Conservation (phyloP, 1,139 yeast genomes). For the Blastobotrys raffinosifermentans region DNA sequence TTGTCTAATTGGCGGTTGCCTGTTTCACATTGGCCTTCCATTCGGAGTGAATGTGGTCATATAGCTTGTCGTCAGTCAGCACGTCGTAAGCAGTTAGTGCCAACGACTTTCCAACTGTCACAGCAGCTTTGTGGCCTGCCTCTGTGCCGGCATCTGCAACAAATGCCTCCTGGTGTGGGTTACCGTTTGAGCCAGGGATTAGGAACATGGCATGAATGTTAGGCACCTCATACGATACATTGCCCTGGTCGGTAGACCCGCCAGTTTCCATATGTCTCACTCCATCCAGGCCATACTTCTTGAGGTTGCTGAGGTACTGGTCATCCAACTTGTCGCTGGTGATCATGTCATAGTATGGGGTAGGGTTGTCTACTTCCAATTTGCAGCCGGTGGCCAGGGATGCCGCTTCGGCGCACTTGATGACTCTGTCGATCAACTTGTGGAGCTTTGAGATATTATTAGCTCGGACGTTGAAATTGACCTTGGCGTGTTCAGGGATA, state of each 20-base stretch:
- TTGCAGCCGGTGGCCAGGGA: conserved; percentile 9
- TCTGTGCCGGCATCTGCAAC: conserved; percentile 4
- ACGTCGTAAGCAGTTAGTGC: conserved; percentile 1
- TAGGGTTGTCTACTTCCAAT: neutral
- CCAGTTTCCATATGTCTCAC: neutral
- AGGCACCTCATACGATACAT: conserved; percentile 6
- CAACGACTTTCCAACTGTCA: conserved; percentile 4
- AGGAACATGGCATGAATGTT: conserved; percentile 3
- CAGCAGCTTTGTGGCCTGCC: conserved; percentile 3
- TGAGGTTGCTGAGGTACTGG: conserved; percentile 1
- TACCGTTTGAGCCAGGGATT: neutral
- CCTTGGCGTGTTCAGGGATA: conserved; percentile 11
- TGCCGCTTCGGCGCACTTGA: conserved; percentile 7
- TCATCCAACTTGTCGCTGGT: conserved; percentile 1
- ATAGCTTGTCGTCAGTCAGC: conserved; percentile 31
- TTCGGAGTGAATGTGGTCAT: conserved; percentile 39
- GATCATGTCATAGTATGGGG: conserved; percentile 4
- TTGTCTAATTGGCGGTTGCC: too few relatives aligned
- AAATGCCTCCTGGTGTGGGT: conserved; percentile 5
- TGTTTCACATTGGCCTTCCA: too few relatives aligned
- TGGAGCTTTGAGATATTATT: neutral
- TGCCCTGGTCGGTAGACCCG: conserved; percentile 8
- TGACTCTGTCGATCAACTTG: conserved; percentile 3
- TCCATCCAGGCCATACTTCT: conserved; percentile 1
- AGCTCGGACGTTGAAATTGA: conserved; percentile 6